Evolutionary conservation across 176 grass and related monocot species (phyloP).

Genomic region (Themeda triandra): DNA sequence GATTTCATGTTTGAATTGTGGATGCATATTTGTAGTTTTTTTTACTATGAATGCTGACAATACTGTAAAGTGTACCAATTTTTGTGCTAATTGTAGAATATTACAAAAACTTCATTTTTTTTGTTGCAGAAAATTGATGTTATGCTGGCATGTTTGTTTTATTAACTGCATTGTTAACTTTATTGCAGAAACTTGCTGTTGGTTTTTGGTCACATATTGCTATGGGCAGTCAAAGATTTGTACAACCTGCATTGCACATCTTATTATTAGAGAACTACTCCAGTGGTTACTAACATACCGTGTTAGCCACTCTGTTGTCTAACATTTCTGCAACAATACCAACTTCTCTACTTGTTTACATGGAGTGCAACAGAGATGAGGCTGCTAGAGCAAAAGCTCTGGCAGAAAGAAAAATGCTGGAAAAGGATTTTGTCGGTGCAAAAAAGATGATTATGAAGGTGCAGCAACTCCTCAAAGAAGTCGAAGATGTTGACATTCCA

Average conservation of each 20-base stretch:
- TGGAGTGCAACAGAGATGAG: slow-evolving; percentile 97
- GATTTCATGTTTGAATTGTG: background rate
- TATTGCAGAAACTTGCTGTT: slow-evolving; percentile 13
- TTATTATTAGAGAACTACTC: background rate
- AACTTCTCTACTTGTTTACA: slow-evolving; percentile 29
- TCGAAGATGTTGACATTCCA: slow-evolving; percentile 56
- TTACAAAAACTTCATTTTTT: background rate
- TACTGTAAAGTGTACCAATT: background rate
- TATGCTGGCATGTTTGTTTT: background rate
- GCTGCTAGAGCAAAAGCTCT: slow-evolving; percentile 69
- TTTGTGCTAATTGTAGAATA: background rate
- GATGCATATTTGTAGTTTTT: background rate
- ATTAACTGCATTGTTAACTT: slow-evolving; percentile 10
- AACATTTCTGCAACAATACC: background rate
- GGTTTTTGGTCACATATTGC: background rate
- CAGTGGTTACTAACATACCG: background rate
- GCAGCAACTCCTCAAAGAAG: slow-evolving; percentile 58
- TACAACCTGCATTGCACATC: background rate
- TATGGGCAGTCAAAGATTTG: background rate
- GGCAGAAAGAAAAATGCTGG: slow-evolving; percentile 69
- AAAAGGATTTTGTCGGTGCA: slow-evolving; percentile 67
- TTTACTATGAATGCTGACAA: background rate
- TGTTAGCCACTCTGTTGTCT: background rate
- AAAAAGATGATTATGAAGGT: slow-evolving; percentile 69
- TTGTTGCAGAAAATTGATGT: background rate